A percentile compares a stretch with the other conserved stretches of the same genome.
phyloP scores from a whole-genome alignment of 208 protist genomes.

The Leishmania gerbilli region DNA sequence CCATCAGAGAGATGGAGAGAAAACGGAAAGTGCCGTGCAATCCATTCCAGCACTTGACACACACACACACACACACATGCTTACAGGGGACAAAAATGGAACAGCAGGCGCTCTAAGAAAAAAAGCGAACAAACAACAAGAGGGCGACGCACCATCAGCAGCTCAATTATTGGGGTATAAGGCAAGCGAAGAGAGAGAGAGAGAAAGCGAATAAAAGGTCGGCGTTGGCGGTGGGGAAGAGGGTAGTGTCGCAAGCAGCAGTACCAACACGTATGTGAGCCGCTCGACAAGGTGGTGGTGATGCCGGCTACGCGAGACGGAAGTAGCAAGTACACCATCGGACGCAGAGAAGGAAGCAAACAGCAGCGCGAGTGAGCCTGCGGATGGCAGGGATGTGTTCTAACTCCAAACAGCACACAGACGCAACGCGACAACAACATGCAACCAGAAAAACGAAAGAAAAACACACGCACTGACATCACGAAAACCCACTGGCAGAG shows the following conservation, averaged over 20 bases:
- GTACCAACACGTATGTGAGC: background rate
- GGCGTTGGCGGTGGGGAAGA: background rate
- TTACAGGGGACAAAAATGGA: too few relatives aligned
- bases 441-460: background rate
- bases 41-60: background rate
- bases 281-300: background rate
- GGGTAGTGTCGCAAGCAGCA: background rate
- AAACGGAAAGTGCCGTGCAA: background rate
- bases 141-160: background rate
- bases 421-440: background rate
- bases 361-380: background rate
- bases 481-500: background rate
- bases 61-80: background rate
- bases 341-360: background rate
- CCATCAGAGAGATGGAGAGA: too few relatives aligned
- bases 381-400: background rate
- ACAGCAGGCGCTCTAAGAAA: background rate
- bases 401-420: background rate
- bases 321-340: background rate
- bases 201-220: background rate
- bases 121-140: background rate
- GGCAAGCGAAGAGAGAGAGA: background rate
- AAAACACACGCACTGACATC: background rate
- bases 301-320: background rate
- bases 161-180: background rate